Evolutionary conservation across 495 filamentous ascomycete species (phyloP).

Genomic region (Xylaria scruposa): DNA sequence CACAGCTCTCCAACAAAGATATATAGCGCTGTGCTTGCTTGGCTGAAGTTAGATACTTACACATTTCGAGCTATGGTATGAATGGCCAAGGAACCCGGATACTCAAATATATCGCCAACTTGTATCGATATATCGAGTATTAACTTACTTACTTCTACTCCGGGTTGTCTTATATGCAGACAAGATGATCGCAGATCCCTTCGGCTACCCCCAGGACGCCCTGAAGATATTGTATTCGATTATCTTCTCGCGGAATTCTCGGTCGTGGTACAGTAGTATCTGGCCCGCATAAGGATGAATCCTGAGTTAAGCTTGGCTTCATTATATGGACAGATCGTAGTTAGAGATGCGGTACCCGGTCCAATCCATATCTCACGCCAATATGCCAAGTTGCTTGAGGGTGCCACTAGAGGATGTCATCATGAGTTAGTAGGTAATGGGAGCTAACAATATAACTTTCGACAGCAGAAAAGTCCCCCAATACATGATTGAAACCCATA

Average conservation of each 20-base stretch:
- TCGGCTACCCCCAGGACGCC: not conserved
- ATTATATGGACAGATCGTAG: not conserved
- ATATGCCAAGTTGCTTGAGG: not conserved
- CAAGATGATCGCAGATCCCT: not conserved
- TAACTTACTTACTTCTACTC: not conserved
- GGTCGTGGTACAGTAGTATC: not conserved
- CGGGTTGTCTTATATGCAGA: not conserved
- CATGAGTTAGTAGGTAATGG: too few relatives aligned
- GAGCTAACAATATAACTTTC: too few relatives aligned
- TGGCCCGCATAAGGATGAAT: not conserved
- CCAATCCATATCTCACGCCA: not conserved
- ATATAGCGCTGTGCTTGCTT: not conserved
- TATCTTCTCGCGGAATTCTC: not conserved
- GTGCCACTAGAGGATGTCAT: too few relatives aligned
- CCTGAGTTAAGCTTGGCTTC: not conserved
- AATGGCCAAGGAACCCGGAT: too few relatives aligned
- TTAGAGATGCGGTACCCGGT: not conserved
- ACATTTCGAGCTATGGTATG: too few relatives aligned
- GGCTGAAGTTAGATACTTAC: not conserved
- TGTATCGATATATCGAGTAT: not conserved
- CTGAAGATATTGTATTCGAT: not conserved
- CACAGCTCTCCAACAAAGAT: not conserved
- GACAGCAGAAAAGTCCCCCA: too few relatives aligned
- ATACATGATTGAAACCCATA: too few relatives aligned
- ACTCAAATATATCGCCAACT: not conserved